Base-by-base conservation (phyloP, 192 early-diverging fungal genomes). In the Dimargaris verticillata region DNA sequence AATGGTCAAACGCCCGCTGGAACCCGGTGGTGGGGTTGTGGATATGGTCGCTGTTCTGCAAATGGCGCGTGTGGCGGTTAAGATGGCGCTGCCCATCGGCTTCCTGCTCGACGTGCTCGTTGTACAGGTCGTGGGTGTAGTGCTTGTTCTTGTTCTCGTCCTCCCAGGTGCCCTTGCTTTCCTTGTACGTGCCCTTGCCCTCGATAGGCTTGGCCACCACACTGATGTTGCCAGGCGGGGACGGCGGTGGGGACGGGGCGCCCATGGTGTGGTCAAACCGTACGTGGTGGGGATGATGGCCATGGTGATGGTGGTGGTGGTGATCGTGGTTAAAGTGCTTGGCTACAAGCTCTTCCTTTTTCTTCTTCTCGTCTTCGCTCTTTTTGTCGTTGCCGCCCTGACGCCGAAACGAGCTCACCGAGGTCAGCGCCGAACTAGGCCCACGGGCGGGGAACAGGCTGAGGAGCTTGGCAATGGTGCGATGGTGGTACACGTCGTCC, bases 71-170 rank as follows among this genome's bases (percentile, higher is more conserved):
- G 61, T 71, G 70, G 13, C 70, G 71, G 64, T 75, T 71, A 14
- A 68, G 68, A 55, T 68, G 64, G 28, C 68, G 65, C 4, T 63
- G 63, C 7, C 65, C 59, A 9, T 54, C 68, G 61, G 68, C 61
- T 68, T 75, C 74, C 55, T 69, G 68, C 64, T 75, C 70, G 2
- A 71, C 74, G 61, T 75, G 70, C 68, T 75, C 74, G 61, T 75
- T 75, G 66, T 70, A 75, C 70, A 75, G 65, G 64, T 66, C 68
- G 74, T 75, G 74, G 71, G 70, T 75, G 52, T 68, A 75, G 70
- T 75, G 74, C 62, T 75, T 68, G 28, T 71, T 75, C 64, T 72
- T 68, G 62, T 70, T 66, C 68, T 75, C 74, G 63, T 75, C 74
- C 60, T 75, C 74, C 74, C 74, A 75, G 68, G 68, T 70, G 0